These are phyloP conservation scores for Lineolata rhizophorae DNA, from an alignment of 495 filamentous ascomycete species.

Conservation along the genomic window DNA sequence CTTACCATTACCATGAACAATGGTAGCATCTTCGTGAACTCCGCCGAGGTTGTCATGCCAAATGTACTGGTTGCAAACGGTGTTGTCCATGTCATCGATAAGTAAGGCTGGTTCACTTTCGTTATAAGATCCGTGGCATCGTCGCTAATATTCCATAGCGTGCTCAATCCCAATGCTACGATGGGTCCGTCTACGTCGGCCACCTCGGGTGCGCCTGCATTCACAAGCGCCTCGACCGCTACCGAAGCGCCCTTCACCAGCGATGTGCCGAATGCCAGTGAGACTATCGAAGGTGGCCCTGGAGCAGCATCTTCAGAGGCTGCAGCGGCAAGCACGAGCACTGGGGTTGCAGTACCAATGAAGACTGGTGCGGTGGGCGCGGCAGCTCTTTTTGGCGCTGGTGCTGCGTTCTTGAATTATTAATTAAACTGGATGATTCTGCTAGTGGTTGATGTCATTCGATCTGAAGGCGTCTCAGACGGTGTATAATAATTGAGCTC, in stretches of 20 bases:
- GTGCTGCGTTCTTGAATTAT: conserved; percentile 12
- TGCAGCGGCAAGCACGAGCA: conserved; percentile 2
- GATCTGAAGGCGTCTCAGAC: no score
- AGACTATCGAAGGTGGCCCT: conserved; percentile 5
- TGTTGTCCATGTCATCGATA: conserved; percentile 44
- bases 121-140: background rate
- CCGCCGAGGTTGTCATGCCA: conserved; percentile 28
- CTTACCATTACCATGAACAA: conserved; percentile 28
- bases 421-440: no score
- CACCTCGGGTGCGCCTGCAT: conserved; percentile 25
- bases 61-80: conserved; percentile 44
- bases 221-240: conserved; percentile 24
- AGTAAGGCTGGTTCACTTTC: conserved; percentile 12
- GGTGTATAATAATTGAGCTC: no score
- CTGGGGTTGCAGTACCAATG: conserved; percentile 9
- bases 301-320: conserved; percentile 6
- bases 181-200: conserved; percentile 25
- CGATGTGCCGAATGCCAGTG: conserved; percentile 14
- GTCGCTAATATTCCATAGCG: conserved; percentile 17
- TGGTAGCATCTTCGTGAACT: conserved; percentile 30
- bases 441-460: no score
- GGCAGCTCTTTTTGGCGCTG: conserved; percentile 22
- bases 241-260: conserved; percentile 14
- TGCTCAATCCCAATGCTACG: conserved; percentile 36
- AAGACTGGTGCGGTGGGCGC: conserved; percentile 18